Evolutionary conservation across 805 yeast species (phyloP), one percentile per base, ranked within the genome.

Genomic region (Wickerhamomyces kurtzmanii): DNA sequence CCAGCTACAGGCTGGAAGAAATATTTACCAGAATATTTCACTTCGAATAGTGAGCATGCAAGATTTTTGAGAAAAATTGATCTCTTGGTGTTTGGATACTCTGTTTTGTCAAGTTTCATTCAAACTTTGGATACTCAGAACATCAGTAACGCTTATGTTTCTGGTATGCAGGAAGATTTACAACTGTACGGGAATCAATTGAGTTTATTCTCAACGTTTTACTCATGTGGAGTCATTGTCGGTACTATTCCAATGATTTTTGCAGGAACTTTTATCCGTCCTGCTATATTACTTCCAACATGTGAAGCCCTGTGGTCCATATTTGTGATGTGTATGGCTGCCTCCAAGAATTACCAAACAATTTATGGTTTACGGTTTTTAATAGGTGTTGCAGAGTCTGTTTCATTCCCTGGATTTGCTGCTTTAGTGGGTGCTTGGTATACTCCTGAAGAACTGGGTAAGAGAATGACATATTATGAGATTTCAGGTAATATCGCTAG

Each of bases 91-190:
- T 58, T 74, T 7, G 57, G 64, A 26, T 71, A 71, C 37, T 60
- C 78, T 1, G 65, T 72, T 46, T 47, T 73, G 33, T 73, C 72
- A 3, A 74, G 73, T 48, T 78, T 79, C 76, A 69, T 75, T 31
- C 76, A 75, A 42, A 68, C 67, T 37, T 50, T 77, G 30, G 84
- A 77, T 40, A 68, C 65, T 31, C 57, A 69, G 17, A 77, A 77
- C 47, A 47, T 77, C 31, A 64, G 60, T 37, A 72, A 75, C 39
- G 84, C 84, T 3, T 77, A 75, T 40, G 75, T 71, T 20, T 65
- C 75, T 13, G 78, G 81, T n/a, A 61, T 78, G 69, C 47, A 64
- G 33, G 72, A 66, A 36, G 73, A 60, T 19, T 53, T 76, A 22
- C 57, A 59, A 3, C 62, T 79, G 59, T 43, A 57, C 27, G 81